A percentile compares a stretch with the other conserved stretches of the same genome.
These are phyloP conservation scores for Jatropha curcas DNA, from an alignment of 345 rosid genomes.

Conservation along the genomic window DNA sequence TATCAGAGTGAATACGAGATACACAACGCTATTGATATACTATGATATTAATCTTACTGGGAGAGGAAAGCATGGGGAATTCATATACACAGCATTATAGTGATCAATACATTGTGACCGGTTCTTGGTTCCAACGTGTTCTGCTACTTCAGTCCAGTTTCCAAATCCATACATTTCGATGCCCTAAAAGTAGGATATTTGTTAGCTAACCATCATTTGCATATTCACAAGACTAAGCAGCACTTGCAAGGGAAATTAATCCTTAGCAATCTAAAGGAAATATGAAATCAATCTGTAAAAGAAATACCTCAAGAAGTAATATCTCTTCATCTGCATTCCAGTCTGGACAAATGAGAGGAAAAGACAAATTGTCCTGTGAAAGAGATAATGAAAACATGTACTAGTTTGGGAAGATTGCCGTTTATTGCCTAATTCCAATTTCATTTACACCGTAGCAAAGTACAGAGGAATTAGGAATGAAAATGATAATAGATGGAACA, in stretches of 20 bases:
- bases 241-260: background rate
- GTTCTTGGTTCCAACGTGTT: conserved; percentile 86
- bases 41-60: conserved; percentile 57
- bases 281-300: background rate
- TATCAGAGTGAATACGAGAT: background rate
- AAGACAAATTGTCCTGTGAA: conserved; percentile 85
- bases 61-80: conserved; percentile 80
- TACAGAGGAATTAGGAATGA: background rate
- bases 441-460: background rate
- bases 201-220: conserved; percentile 26
- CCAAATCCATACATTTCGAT: conserved; percentile 95
- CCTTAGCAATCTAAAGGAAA: background rate
- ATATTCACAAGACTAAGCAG: conserved; percentile 19
- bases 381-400: conserved; percentile 11
- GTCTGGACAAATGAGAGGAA: conserved; percentile 79
- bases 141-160: conserved; percentile 91
- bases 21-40: background rate
- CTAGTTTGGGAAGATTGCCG: background rate
- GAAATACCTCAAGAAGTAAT: conserved; percentile 81
- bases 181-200: conserved; percentile 50
- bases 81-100: conserved; percentile 74
- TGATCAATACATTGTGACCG: conserved; percentile 71
- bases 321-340: conserved; percentile 99
- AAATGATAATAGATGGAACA: background rate
- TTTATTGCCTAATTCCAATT: background rate